Evolutionary conservation across 2,329 filamentous ascomycete species (phyloP).

Genomic region (Ophiognomonia clavigignenti-juglandacearum): DNA sequence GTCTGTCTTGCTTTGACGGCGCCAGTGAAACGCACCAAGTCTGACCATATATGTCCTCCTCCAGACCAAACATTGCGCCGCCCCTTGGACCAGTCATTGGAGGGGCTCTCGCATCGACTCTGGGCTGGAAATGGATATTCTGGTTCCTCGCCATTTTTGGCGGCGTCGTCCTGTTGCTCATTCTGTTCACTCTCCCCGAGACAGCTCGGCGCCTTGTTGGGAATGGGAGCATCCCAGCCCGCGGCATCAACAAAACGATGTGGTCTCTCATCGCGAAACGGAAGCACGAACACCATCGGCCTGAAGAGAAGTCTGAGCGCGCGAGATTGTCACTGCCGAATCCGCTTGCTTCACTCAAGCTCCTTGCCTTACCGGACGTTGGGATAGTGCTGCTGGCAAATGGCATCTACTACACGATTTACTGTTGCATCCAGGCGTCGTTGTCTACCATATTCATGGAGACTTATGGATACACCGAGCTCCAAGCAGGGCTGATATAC

Average conservation of each 20-base stretch:
- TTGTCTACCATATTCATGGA: constrained; percentile 20
- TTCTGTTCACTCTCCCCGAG: constrained; percentile 35
- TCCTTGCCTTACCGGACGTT: constrained; percentile 4
- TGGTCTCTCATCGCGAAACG: neutral
- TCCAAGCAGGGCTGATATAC: constrained; percentile 20
- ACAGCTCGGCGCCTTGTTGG: constrained; percentile 12
- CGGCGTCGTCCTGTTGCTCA: constrained; percentile 28
- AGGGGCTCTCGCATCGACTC: constrained; percentile 38
- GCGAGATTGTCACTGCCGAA: neutral
- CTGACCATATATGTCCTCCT: neutral
- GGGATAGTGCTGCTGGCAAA: constrained; percentile 17
- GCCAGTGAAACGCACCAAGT: neutral
- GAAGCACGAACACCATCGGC: neutral
- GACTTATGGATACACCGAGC: constrained; percentile 17
- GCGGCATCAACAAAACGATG: neutral
- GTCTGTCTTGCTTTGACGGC: neutral
- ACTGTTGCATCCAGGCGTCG: constrained; percentile 19
- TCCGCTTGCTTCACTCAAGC: constrained; percentile 8
- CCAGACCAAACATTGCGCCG: constrained; percentile 29
- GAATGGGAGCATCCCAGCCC: neutral
- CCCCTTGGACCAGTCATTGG: constrained; percentile 39
- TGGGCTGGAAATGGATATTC: constrained; percentile 44
- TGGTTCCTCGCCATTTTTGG: constrained; percentile 40
- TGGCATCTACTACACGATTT: constrained; percentile 21
- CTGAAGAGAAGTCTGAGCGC: neutral